Conservation (phyloP, 331 rosid genomes). For the Cydonia oblonga region DNA sequence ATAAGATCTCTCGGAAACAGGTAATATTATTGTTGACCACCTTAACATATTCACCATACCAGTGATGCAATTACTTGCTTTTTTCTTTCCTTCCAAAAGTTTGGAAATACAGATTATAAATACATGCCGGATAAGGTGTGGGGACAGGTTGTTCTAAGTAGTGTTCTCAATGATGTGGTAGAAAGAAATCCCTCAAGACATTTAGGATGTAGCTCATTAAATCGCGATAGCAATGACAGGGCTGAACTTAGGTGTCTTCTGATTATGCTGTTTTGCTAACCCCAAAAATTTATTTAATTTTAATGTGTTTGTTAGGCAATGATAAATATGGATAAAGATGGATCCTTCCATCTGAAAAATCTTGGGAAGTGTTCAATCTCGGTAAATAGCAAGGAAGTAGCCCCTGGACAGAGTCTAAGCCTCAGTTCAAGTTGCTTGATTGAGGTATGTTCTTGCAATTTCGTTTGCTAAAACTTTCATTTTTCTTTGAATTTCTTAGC, state of each 20-base stretch:
- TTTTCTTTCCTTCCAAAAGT: neutral
- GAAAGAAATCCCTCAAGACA: neutral
- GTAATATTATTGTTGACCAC: conserved; percentile 28
- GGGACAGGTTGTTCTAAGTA: neutral
- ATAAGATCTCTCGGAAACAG: conserved; percentile 86
- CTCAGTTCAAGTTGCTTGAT: conserved; percentile 61
- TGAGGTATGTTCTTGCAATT: conserved; percentile 55
- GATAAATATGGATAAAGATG: conserved; percentile 62
- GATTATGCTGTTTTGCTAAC: neutral
- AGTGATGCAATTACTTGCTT: neutral
- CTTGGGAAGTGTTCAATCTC: conserved; percentile 58
- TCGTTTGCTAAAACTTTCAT: conserved; percentile 7
- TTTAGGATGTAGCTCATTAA: neutral
- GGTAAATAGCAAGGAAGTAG: conserved; percentile 68
- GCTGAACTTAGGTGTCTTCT: neutral
- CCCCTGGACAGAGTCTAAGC: conserved; percentile 47
- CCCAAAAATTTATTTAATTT: neutral
- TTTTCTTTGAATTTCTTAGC: neutral
- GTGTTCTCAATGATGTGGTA: neutral
- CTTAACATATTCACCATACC: neutral
- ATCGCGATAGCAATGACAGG: neutral
- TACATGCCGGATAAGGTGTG: neutral
- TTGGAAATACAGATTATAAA: neutral
- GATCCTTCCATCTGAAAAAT: conserved; percentile 66
- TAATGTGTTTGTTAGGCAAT: conserved; percentile 46